Evolutionary conservation across 768 basidiomycete species (phyloP), one percentile per base, ranked within the genome.

Genomic region (Tylopilus balloui): DNA sequence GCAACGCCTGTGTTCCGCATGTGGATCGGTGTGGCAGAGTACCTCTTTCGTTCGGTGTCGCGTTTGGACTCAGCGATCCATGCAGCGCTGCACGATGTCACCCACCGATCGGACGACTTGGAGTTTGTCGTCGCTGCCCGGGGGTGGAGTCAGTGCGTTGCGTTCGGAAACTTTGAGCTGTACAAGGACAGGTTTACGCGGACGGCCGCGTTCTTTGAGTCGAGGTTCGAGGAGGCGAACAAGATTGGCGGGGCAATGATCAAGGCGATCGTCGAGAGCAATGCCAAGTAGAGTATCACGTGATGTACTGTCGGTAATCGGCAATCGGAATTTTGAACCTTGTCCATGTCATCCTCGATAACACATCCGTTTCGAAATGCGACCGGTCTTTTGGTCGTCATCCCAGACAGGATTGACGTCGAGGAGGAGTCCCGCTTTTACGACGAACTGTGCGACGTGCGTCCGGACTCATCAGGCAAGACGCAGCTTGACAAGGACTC

Each of bases 11-110:
- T 98, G 29, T 99, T 99, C 72, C 81, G 93, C 45, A 77, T 99
- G 53, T 97, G 95, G 84, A 86, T 99, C 43, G 95, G 95, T 25
- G 92, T 97, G 12, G 91, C 95, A 11, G 96, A 98, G 67, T 89
- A 94, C 67, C 79, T 99, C 11, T 99, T 97, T 73, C 77, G 88
- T 37, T 84, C 82, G 0, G 72, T 75, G 1, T 59, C 70, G 0
- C 73, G 87, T 3, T 71, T 96, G 15, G 75, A 83, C 47, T 69
- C 75, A 2, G 87, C 94, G 0, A 76, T 97, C 38, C 71, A 82
- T 36, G 86, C 91, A 0, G 88, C 86, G 0, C 63, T 93, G 28
- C 68, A 80, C 50, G 88, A 95, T 58, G 79, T 79, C 4, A 80
- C 86, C 61, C 88, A 94, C 61, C 75, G 94, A 8, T 77, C 83